Evolutionary conservation across 768 basidiomycete genomes (phyloP), one percentile per base, ranked within the genome.

Genomic region (Kwoniella sp.): DNA sequence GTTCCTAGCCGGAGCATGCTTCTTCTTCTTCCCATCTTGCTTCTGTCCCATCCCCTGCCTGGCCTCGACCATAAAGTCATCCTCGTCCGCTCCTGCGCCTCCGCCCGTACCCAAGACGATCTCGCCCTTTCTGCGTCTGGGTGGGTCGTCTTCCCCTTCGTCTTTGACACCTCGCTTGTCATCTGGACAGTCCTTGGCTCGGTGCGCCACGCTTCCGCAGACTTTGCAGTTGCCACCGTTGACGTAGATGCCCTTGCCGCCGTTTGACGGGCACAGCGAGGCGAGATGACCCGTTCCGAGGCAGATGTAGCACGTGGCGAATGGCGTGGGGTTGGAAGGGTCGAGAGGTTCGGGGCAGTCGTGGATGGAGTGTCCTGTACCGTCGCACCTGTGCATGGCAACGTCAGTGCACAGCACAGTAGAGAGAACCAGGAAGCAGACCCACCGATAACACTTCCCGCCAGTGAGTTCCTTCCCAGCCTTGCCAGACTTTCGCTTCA

Each of bases 291-390:
- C 92, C 62, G 80, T 84, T 3, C 78, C 79, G 3, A 82, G 82
- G 69, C 92, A 96, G 17, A 96, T 86, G 69, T 90, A 96, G 75
- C 92, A 96, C 3, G 85, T 87, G 0, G 92, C 91, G 61, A 83
- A 90, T 1, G 91, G 92, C 3, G 89, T 78, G 0, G 86, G 85
- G 51, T 88, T 79, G 15, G 67, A 70, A 10, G 81, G 78, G 69
- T 89, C 80, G 17, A 76, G 76, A 4, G 81, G 79, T 62, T 83
- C 83, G 55, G 79, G 84, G 73, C 92, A 96, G 28, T 77, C 79
- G n/a, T 87, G 83, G 1, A 96, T 79, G 12, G 79, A 84, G 60
- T 96, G 91, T 46, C 78, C 80, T 5, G 77, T 79, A 2, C 89
- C 89, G 38, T 89, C 87, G 60, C 91, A 95, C 61, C 91, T 91